Evolutionary conservation across 805 yeast genomes (phyloP), one percentile per base, ranked within the genome.

Genomic region (Kodamaea leandrae): DNA sequence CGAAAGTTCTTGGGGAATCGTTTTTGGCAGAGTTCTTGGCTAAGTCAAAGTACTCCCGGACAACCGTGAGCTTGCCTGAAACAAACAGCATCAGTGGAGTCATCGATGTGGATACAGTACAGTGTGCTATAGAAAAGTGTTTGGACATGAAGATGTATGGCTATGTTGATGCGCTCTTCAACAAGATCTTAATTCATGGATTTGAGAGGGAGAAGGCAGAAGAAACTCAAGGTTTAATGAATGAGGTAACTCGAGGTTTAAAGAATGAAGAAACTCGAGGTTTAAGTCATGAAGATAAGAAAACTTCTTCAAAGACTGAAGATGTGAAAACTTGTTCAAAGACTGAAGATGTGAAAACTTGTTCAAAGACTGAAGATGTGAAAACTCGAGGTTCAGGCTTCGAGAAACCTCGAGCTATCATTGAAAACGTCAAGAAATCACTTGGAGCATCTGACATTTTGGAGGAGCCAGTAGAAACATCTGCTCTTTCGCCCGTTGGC

Each of bases 111-210:
- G 46, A 50, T 4, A 46, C 60, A 1, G 45, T 68, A 4, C 57
- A 59, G 29, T 27, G 39, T 4, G 58, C 66, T 0, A 61, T 69
- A 18, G 47, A 50, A 4, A 58, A 54, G 2, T 65, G 71, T 37
- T 51, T 60, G 12, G 48, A 54, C 10, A 44, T 63, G 13, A 39
- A 55, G 6, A 50, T 54, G 36, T 58, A 44, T 42, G 58, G 55
- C 19, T 55, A 58, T 36, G 51, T 68, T 25, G 72, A 68, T 44
- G 43, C 51, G n/a, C 42, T 68, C 13, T 47, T 65, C 36, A 59
- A 54, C 41, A 68, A 65, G 44, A 44, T 67, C 4, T 44, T 66
- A 13, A 48, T 63, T 19, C 57, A 55, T 40, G 50, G 57, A 6
- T 45, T 53, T 8, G 52, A 53, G 19, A 17, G 24, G 10, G 20